Evolutionary conservation across 2,329 filamentous ascomycete genomes (phyloP), one percentile per base, ranked within the genome.

Genomic region (Penicillium sp.): DNA sequence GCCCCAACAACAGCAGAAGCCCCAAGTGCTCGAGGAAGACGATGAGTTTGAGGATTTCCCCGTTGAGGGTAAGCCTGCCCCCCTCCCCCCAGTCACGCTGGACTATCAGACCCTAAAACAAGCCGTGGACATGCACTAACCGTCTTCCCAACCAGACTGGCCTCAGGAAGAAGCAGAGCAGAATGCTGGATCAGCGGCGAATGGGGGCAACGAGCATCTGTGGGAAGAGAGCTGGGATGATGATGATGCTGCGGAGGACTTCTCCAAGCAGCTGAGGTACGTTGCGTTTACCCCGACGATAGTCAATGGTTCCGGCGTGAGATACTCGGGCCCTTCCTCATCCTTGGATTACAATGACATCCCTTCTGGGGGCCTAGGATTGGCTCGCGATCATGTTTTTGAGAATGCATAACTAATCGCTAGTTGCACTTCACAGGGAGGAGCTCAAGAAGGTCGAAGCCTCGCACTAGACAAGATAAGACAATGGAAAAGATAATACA

Each of bases 181-280:
- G 51, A 65, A 89, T 88, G 56, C 90, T 60, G 57, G 71, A 47
- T 56, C 69, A 16, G 56, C 70, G 58, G 64, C 73, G 55, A 73
- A 74, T 62, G 87, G 83, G 61, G 86, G 81, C 68, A 88, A 88
- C 71, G 86, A 88, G 75, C 93, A 98, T 80, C 82, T 99, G 55
- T 99, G 95, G 95, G 95, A 99, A 79, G 95, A 99, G 83, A 97
- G 92, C 83, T 99, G 95, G 95, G 95, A 99, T 74, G 95, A 99
- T 73, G 94, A 98, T 75, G 95, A 98, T 79, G 95, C 92, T 66
- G 95, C 85, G 70, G 95, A 99, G 75, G 95, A 99, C 73, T 99
- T 99, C 77, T 95, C 92, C 13, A 86, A 90, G 71, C 94, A 98
- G 82, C 81, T 99, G 73, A 96, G 92, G 94, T 96, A 78, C 67